Evolutionary conservation across 1,139 yeast genomes (phyloP).

Genomic region (Hemisphaericaspora xylofermentans): DNA sequence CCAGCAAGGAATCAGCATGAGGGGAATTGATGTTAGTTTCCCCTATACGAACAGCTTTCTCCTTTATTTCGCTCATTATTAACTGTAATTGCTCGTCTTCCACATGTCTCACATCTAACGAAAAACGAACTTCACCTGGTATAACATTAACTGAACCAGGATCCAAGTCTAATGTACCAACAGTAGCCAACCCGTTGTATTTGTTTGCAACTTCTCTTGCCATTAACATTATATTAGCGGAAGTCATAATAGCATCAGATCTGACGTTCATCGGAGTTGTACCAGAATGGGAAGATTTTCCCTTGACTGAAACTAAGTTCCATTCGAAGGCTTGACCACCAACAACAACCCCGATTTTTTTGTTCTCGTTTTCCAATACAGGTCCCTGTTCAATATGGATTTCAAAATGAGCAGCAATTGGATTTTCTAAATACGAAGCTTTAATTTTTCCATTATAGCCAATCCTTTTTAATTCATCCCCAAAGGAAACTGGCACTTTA

Average conservation of each 20-base stretch:
- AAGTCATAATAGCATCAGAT: slow-evolving; percentile 60
- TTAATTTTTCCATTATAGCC: slow-evolving; percentile 57
- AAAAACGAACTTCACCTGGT: slow-evolving; percentile 58
- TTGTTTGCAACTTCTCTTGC: slow-evolving; percentile 57
- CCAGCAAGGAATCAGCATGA: slow-evolving; percentile 23
- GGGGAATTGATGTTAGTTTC: slow-evolving; percentile 13
- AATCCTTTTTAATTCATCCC: slow-evolving; percentile 56
- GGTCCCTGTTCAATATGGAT: slow-evolving; percentile 80
- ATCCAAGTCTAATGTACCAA: slow-evolving; percentile 54
- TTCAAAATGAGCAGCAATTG: slow-evolving; percentile 69
- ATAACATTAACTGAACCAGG: slow-evolving; percentile 69
- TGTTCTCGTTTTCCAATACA: slow-evolving; percentile 52
- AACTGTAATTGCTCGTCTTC: slow-evolving; percentile 42
- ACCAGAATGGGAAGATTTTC: slow-evolving; percentile 71
- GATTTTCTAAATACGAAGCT: slow-evolving; percentile 50
- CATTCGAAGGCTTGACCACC: slow-evolving; percentile 71
- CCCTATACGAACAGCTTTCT: slow-evolving; percentile 28
- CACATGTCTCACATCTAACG: slow-evolving; percentile 58
- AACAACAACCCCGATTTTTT: slow-evolving; percentile 61
- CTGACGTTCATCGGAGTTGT: slow-evolving; percentile 68
- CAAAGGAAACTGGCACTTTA: slow-evolving; percentile 48
- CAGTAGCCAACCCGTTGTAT: slow-evolving; percentile 54
- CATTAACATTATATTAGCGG: slow-evolving; percentile 54
- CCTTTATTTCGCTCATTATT: slow-evolving; percentile 40
- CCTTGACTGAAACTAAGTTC: slow-evolving; percentile 54